A percentile compares a stretch with the other conserved stretches of the same genome.
These are phyloP conservation scores for Paragyromitra xinjiangensis DNA, from an alignment of 495 filamentous ascomycete species.

Conservation along the genomic window DNA sequence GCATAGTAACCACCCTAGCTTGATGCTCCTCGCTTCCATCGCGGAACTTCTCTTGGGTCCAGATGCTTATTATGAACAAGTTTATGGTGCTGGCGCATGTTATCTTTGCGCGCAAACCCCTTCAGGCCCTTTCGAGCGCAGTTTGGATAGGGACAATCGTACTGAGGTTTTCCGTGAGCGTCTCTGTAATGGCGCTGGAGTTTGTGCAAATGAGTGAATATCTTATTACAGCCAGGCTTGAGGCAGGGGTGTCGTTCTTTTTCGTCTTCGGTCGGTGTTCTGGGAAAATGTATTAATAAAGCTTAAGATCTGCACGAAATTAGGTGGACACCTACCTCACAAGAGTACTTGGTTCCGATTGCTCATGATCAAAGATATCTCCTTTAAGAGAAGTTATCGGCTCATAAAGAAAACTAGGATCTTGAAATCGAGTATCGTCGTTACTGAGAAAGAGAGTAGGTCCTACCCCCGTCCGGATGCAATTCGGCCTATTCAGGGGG, in stretches of 20 bases:
- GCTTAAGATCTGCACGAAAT: neutral
- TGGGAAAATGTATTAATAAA: constrained; percentile 9
- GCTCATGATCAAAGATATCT: constrained; percentile 33
- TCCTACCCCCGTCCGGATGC: too few relatives aligned
- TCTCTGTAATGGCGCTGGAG: constrained; percentile 48
- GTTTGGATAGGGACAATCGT: constrained; percentile 49
- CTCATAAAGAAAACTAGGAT: constrained; percentile 5
- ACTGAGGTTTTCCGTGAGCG: constrained; percentile 46
- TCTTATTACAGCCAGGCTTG: constrained; percentile 41
- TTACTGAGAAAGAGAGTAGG: neutral
- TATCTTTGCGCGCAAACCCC: constrained; percentile 49
- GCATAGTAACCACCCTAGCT: constrained; percentile 1
- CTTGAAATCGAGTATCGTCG: neutral
- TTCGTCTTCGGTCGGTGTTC: constrained; percentile 30
- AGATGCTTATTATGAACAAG: constrained; percentile 47
- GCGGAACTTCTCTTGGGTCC: constrained; percentile 16
- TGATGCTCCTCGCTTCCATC: constrained; percentile 10
- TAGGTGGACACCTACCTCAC: constrained; percentile 9
- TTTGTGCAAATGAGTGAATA: constrained; percentile 49
- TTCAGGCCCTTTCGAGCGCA: constrained; percentile 46
- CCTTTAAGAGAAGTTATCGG: neutral
- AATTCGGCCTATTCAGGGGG: neutral
- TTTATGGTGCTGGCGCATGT: constrained; percentile 50
- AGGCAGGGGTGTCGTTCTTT: constrained; percentile 43
- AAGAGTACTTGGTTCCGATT: constrained; percentile 31